Conservation (phyloP, 2,329 filamentous ascomycete species). For the Rhytidhysteron rufulum region DNA sequence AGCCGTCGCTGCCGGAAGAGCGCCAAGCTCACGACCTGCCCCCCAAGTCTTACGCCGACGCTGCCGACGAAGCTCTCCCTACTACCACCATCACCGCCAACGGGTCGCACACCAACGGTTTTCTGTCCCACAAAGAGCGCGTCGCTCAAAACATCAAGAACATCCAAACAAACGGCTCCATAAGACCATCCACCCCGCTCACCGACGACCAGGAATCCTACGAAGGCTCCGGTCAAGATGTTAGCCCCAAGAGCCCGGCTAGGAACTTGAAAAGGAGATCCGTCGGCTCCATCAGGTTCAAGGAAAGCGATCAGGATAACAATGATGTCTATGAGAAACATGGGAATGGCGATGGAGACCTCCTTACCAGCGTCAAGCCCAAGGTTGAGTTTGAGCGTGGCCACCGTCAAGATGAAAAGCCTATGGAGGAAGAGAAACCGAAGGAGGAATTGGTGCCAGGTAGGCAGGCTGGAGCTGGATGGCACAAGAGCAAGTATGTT, state of each 20-base stretch:
- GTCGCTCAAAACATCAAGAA: conserved; percentile 8
- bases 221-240: conserved; percentile 30
- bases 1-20: conserved; percentile 38
- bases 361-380: conserved; percentile 44
- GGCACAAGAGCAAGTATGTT: conserved; percentile 46
- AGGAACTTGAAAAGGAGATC: conserved; percentile 24
- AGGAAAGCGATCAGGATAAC: conserved; percentile 21
- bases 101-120: conserved; percentile 18
- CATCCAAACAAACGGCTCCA: conserved; percentile 8
- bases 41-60: conserved; percentile 44
- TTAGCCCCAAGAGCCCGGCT: conserved; percentile 28
- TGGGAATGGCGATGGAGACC: conserved; percentile 41
- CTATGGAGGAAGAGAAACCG: conserved; percentile 19
- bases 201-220: conserved; percentile 17
- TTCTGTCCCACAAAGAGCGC: conserved; percentile 4
- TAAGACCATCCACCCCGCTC: conserved; percentile 9
- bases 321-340: conserved; percentile 42
- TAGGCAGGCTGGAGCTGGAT: conserved; percentile 51
- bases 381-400: conserved; percentile 35
- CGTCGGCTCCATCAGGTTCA: conserved; percentile 25
- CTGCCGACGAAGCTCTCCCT: conserved; percentile 31
- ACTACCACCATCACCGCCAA: too few relatives aligned
- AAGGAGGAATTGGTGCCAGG: conserved; percentile 48
- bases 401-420: conserved; percentile 26
- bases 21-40: conserved; percentile 35